Base-by-base conservation (phyloP, 164 flowering plant genomes). In the Akebia trifoliata region DNA sequence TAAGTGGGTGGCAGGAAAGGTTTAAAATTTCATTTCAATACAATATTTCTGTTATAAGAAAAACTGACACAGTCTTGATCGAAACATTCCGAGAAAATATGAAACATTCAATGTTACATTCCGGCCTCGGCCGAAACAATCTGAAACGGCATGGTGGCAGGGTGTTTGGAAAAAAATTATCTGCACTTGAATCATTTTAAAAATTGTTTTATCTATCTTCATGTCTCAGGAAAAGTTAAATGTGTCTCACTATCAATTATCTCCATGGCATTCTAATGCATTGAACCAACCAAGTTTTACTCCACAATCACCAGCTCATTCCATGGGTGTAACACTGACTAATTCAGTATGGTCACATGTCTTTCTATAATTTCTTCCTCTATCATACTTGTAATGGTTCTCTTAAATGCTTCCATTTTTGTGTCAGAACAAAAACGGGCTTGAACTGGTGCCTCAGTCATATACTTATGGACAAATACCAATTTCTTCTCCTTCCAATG, bases 211-310 rank as follows among this genome's bases (percentile, higher is more conserved):
- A 2, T 24, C 21, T 56, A 6, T 51, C 20, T 20, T 38, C 32
- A 32, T 55, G 24, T 32, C 26, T 12, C 73, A 94, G 99, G 69
- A 81, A 64, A 94, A 86, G 68, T 70, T 94, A 42, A 90, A 83
- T 73, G 97, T 84, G 63, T 86, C 91, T 29, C 90, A 94, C 40
- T 90, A 86, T 69, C 96, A 87, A 60, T 62, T 90, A 60, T 74
- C 85, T 24, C 91, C 93, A 20, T 86, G 89, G 93, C 95, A 63
- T 44, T 68, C 95, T 61, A 95, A 86, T 54, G 37, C 47, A 32
- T 54, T 64, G 56, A 74, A 59, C 71, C 72, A 57, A 37, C 65
- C 87, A 50, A 75, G 57, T 58, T 67, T 73, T 54, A 39, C 84
- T 59, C 69, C 79, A 22, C 81, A 66, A 39, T 82, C 90, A 30